Evolutionary conservation across 768 basidiomycete species (phyloP).

Genomic region (Butyriboletus loyo): DNA sequence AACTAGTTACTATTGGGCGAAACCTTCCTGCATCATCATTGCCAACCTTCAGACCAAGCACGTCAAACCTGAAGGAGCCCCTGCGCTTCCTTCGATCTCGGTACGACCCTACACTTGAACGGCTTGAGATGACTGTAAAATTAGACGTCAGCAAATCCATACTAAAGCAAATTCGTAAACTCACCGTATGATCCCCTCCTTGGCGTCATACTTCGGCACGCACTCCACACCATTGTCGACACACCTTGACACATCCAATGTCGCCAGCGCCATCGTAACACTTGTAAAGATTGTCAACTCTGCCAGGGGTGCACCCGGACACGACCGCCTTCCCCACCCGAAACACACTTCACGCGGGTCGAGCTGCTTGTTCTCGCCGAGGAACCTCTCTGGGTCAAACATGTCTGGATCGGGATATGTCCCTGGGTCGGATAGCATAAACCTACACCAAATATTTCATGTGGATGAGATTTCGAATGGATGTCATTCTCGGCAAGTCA

Average conservation of each 20-base stretch:
- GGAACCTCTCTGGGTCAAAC: slow-evolving; percentile 16
- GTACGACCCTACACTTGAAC: slow-evolving; percentile 9
- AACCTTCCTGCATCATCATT: too few species aligned
- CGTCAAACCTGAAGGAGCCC: slow-evolving; percentile 3
- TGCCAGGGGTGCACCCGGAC: slow-evolving; percentile 8
- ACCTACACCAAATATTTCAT: neutral
- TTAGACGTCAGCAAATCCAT: too few species aligned
- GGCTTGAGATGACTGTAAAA: slow-evolving; percentile 3
- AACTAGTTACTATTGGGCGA: too few species aligned
- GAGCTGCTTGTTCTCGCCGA: slow-evolving; percentile 4
- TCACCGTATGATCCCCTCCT: slow-evolving; percentile 2
- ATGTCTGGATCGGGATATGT: slow-evolving; percentile 10
- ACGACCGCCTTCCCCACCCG: slow-evolving; percentile 9
- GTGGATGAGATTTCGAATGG: neutral
- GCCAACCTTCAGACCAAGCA: too few species aligned
- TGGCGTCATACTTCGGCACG: neutral
- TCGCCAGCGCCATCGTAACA: slow-evolving; percentile 7
- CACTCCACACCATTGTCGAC: too few species aligned
- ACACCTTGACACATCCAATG: slow-evolving; percentile 5
- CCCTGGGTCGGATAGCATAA: slow-evolving; percentile 10
- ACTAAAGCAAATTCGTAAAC: neutral
- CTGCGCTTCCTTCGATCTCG: slow-evolving; percentile 3
- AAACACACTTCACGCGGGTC: too few species aligned
- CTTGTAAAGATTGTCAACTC: slow-evolving; percentile 3
- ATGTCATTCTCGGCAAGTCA: neutral